Evolutionary conservation across 139 green algal species (phyloP).

Genomic region (Chlorella ohadii): DNA sequence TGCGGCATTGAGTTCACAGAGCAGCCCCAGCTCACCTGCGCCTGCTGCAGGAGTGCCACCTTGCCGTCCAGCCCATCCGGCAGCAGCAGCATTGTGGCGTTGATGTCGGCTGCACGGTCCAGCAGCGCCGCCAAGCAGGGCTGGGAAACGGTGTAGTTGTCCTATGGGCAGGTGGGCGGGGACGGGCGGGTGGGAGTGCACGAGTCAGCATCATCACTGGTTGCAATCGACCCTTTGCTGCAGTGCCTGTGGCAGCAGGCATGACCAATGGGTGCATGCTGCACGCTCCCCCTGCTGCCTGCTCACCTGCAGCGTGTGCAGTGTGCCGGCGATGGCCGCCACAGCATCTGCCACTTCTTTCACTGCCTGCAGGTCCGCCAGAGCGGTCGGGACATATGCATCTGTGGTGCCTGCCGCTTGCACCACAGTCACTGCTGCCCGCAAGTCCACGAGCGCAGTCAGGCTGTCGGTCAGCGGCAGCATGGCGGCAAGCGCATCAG

Average conservation of each 20-base stretch:
- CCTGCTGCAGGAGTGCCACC: background rate
- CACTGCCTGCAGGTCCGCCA: background rate
- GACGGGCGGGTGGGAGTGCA: too few relatives aligned
- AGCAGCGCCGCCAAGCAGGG: slow-evolving; percentile 31
- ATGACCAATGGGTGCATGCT: background rate
- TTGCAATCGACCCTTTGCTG: too few relatives aligned
- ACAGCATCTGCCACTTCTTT: background rate
- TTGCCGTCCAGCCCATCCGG: background rate
- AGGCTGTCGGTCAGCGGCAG: background rate
- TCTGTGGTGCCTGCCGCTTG: background rate
- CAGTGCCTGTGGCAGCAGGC: too few relatives aligned
- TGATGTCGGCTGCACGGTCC: background rate
- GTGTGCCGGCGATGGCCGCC: background rate
- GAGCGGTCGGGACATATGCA: background rate
- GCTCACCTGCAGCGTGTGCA: background rate
- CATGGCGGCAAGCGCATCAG: background rate
- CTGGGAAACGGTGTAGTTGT: slow-evolving; percentile 6
- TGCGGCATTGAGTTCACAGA: too few relatives aligned
- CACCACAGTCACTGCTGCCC: background rate
- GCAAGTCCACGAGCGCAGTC: background rate
- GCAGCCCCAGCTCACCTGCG: background rate
- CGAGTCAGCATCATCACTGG: background rate
- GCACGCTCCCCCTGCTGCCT: background rate
- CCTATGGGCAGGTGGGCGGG: background rate
- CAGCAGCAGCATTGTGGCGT: slow-evolving; percentile 28